Base-by-base conservation (phyloP, 2,329 filamentous ascomycete species). In the Nigrospora osmanthi region DNA sequence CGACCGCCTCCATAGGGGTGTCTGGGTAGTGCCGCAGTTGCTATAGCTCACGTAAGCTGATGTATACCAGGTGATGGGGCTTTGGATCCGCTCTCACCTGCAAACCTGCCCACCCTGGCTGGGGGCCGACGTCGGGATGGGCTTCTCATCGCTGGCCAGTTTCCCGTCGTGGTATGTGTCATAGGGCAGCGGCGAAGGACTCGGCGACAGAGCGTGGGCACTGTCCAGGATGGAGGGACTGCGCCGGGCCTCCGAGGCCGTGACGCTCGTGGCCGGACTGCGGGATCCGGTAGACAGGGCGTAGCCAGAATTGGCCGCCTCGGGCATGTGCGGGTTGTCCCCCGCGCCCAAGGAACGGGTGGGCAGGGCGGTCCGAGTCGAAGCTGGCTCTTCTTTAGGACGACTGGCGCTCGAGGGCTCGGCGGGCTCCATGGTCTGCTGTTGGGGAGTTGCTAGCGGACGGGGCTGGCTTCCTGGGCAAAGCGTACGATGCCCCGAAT, bases 1-100 rank as follows among this genome's bases (percentile, higher is more conserved):
- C 14, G 91, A 95, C 58, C 93, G 81, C 61, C 93, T 81, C 93
- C 93, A 98, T 34, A 98, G 69, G 19, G 93, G 93, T 39, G 93
- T 98, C 62, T 86, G 83, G 43, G 89, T 96, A 14, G 93, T 97
- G 47, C 85, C 85, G 63, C 93, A 98, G 66, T 98, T 98, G 62
- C 93, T 98, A 50, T 32, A 40, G 43, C 45, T 32, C 17, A 15
- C 36, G 45, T 66, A 50, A 63, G 58, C 44, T 49, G 36, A 35
- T 42, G 40, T 5, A 5, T 33, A 13, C 16, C 17, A 12, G 19
- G 40, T 36, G 23, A 23, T 23, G 17, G 9, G 12, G 14, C 16
- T n/a, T 3, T n/a, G 28, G n/a, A 36, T 6, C 17, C 16, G 23
- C 37, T 52, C 55, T 49, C 54, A 63, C 60, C 59, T 63, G 58